phyloP scores from a whole-genome alignment of 2,329 filamentous ascomycete species.

The Fusarium brevicatenulatum region DNA sequence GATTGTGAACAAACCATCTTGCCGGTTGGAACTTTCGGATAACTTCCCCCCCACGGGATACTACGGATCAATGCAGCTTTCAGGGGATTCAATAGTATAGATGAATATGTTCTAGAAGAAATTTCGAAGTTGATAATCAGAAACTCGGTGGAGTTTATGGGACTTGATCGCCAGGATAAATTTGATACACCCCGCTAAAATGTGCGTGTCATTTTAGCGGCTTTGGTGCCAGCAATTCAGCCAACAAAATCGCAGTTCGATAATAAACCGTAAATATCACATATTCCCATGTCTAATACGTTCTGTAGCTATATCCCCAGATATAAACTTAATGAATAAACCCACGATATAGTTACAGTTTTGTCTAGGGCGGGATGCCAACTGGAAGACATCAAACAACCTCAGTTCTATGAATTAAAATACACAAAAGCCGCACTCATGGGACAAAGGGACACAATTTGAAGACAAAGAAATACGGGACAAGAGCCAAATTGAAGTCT shows the following conservation, averaged over 20 bases:
- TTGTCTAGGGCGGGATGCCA: neutral
- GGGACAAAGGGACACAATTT: neutral
- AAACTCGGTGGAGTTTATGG: constrained; percentile 25
- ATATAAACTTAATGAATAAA: neutral
- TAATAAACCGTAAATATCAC: neutral
- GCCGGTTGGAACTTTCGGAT: neutral
- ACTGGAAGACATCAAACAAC: neutral
- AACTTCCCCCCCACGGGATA: neutral
- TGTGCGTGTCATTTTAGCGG: constrained; percentile 42
- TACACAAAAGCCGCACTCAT: neutral
- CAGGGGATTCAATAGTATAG: neutral
- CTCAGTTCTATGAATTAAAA: neutral
- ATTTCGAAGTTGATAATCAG: constrained; percentile 15
- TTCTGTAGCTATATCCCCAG: neutral
- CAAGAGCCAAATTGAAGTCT: neutral
- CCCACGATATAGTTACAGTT: neutral
- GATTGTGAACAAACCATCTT: constrained; percentile 28
- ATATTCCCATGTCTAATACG: neutral
- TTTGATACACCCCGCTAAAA: constrained; percentile 34
- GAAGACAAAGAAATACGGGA: neutral
- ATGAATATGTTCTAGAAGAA: constrained; percentile 16
- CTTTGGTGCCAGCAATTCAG: constrained; percentile 30
- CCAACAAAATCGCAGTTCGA: neutral
- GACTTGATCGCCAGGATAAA: constrained; percentile 24
- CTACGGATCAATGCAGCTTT: neutral